Evolutionary conservation across 1,139 yeast genomes (phyloP), one percentile per base, ranked within the genome.

Genomic region (Hemisphaericaspora xylofermentans): DNA sequence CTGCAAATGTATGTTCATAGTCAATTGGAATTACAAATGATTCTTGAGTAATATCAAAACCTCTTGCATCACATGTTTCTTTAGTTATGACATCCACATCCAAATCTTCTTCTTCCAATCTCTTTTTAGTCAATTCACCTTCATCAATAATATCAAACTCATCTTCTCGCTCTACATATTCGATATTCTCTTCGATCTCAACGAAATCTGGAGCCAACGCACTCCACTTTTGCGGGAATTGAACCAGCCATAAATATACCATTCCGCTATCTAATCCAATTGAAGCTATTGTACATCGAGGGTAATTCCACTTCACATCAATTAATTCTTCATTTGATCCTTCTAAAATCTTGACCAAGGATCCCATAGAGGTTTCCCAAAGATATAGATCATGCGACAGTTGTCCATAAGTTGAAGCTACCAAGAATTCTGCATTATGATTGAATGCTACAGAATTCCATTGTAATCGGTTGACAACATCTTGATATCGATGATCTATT

Each of bases 121-220:
- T 69, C 50, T 78, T 76, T 52, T 80, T 79, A 48, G 75, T 76
- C 47, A 81, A 68, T 39, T 75, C 84, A 30, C 73, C 78, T 43
- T 82, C 86, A 46, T 82, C 91, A 4, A 80, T 76, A 27, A 87
- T 76, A 60, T 91, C 98, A 61, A 91, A 91, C 61, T 91, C 98
- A 59, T 89, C 96, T 59, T 91, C 98, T 44, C 77, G 76, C 56
- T 91, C 98, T 48, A 81, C 80, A 60, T 91, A 91, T 46, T 87
- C 89, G 12, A 88, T 84, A 55, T 89, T 91, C 55, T 91, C 96
- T 57, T 91, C 97, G 33, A 91, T 82, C 59, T 91, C 98, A 41
- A 86, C 95, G 58, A 93, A 91, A 61, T 93, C 98, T 0, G 98
- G 98, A 0, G 98, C 98, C 51, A 91, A 70, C 0, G 97, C 96